Evolutionary conservation across 169 alveolate species (phyloP), one percentile per base, ranked within the genome.

Genomic region (Plasmodium gaboni): DNA sequence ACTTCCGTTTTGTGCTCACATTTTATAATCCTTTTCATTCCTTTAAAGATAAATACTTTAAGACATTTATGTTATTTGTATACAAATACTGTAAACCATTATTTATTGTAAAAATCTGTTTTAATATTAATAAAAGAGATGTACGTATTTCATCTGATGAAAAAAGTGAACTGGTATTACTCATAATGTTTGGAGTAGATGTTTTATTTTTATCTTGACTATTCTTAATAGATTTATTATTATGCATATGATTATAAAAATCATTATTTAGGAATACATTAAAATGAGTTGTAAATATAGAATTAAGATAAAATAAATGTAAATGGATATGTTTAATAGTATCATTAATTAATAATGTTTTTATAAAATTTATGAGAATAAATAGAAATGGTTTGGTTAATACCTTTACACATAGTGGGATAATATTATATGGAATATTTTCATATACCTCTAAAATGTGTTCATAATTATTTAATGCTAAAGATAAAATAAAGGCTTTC

Each of bases 391-490:
- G 92, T 68, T 64, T 88, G 32, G 71, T 70, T 72, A 68, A 53
- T 32, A 67, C 68, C 51, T 73, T 92, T 55, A 48, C 88, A 50
- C 88, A 92, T 53, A 74, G 44, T 64, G 89, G 89, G 0, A 90
- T 93, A 24, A 86, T 61, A 55, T 63, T 59, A 24, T 86, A 73
- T 7, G 97, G 97, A 44, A 93, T 92, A 17, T 65, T 73, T 50
- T 88, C 95, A 76, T 95, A 95, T 19, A 89, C 93, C 17, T 87
- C 88, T 44, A 87, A 74, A 51, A 95, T 88, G 64, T 93, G 83
- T 42, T 94, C 93, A 64, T 93, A 94, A 80, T 94, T 89, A 80
- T 95, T 95, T 90, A 95, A 74, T 10, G 97, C 97, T 42, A 95
- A 80, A 24, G 96, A 92, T 61, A 95, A 69, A 19, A 95, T 92